These are phyloP conservation scores for Camellia oleifera DNA, from an alignment of 179 eudicot species.

Conservation along the genomic window DNA sequence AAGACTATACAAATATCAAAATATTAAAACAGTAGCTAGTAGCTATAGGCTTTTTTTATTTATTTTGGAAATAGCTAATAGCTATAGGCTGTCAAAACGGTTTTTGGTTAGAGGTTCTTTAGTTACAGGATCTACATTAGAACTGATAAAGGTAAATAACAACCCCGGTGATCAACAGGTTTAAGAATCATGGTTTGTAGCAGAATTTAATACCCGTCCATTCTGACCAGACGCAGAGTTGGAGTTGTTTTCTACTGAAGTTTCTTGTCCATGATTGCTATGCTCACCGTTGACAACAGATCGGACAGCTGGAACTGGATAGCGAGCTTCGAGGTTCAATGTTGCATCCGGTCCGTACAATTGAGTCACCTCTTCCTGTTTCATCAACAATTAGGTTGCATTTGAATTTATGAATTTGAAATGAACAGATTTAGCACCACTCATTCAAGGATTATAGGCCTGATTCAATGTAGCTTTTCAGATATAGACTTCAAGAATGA, in stretches of 20 bases:
- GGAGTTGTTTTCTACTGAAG: slow-evolving; percentile 5
- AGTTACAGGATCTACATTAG: background rate
- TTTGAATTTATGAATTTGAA: no score
- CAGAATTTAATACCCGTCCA: background rate
- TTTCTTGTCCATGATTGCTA: background rate
- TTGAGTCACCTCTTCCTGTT: slow-evolving; percentile 66
- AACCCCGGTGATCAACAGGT: background rate
- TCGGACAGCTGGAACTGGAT: background rate
- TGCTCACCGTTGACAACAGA: background rate
- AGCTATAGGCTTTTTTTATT: no score
- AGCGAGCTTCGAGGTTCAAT: background rate
- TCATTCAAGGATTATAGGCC: no score
- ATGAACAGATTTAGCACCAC: no score
- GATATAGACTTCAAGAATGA: no score
- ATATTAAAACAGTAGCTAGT: no score
- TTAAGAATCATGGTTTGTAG: slow-evolving; percentile 5
- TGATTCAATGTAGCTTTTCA: no score
- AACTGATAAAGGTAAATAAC: background rate
- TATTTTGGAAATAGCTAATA: no score
- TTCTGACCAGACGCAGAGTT: slow-evolving; percentile 1
- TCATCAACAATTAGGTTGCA: slow-evolving; percentile 4
- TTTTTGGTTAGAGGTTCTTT: background rate
- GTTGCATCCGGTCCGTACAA: slow-evolving; percentile 46
- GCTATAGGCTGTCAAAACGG: no score
- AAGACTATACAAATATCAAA: background rate